Base-by-base conservation (phyloP, 371 early-diverging fungal species). In the Mucor irregularis region DNA sequence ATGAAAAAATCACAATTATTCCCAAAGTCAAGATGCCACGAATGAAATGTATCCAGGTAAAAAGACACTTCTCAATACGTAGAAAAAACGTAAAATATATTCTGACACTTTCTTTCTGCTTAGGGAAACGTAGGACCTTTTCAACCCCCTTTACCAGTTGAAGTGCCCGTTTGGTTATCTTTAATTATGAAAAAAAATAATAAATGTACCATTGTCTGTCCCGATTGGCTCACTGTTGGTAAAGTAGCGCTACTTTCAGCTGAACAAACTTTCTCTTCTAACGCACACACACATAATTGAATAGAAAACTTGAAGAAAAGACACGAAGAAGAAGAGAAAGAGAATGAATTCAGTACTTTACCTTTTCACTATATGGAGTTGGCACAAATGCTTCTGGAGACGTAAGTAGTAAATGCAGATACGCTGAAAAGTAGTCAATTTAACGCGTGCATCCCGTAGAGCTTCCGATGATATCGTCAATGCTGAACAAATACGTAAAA, bases 81-180 rank as follows among this genome's bases (percentile, higher is more conserved):
- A 14, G 4, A n/a, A n/a, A 17, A 6, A 35, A 49, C 11, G 19
- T 0, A 0, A 19, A 14, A 22, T 50, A 4, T 43, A 51, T 38
- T 10, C 45, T 44, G 25, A 44, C 45, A 44, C n/a, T 47, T 2
- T 21, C 14, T 8, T 5, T 38, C n/a, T n/a, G n/a, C n/a, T 33
- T 35, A 60, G 61, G 57, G 56, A 34, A 17, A 49, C 8, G n/a
- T 49, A 24, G 46, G 44, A 22, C 45, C 46, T 5, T 88, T 95
- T 54, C 80, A 79, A 26, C 96, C 96, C 2, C 90, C 91, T 11
- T 64, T 82, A 13, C 71, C 76, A 45, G 73, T 78, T 8, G 60
- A 79, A 58, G 94, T 94, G 0, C 94, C 94, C 28, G 69, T 93
- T 8, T 96, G 96, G 96, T 80, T 95, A 35, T 94, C 95, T 5